Percentiles rank a stretch among this genome's conserved stretches.
phyloP scores from a whole-genome alignment of 345 rosid species.

The Hibiscus trionum region DNA sequence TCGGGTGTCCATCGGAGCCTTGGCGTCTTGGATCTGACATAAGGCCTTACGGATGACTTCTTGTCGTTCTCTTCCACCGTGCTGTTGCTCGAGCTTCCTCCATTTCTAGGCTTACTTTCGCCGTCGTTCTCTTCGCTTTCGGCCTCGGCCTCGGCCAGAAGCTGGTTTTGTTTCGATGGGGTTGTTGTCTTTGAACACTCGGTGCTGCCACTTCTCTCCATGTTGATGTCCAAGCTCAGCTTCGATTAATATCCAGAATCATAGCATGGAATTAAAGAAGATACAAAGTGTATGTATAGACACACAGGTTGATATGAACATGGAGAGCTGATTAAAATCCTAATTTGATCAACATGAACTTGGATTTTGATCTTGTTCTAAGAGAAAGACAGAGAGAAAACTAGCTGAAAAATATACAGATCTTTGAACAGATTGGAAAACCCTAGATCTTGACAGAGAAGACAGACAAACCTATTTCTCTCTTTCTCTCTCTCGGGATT shows the following conservation, averaged over 20 bases:
- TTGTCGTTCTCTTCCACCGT: conserved; percentile 68
- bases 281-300: not conserved
- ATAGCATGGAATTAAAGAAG: not conserved
- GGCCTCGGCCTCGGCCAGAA: not conserved
- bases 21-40: conserved; percentile 70
- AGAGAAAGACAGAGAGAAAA: conserved; percentile 14
- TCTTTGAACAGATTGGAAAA: conserved; percentile 22
- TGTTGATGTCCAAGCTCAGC: not conserved
- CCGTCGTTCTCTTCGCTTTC: conserved; percentile 36
- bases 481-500: conserved; percentile 20
- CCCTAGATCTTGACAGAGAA: conserved; percentile 45
- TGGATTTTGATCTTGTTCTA: conserved; percentile 7
- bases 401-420: conserved; percentile 16
- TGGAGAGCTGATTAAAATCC: not conserved
- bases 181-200: conserved; percentile 28
- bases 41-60: conserved; percentile 56
- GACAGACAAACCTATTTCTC: conserved; percentile 15
- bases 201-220: conserved; percentile 19
- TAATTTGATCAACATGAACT: not conserved
- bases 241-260: not conserved
- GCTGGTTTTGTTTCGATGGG: conserved; percentile 8
- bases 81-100: conserved; percentile 76
- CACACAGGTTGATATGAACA: not conserved
- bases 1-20: conserved; percentile 76
- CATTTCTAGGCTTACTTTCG: conserved; percentile 26